Evolutionary conservation across 352 stramenopile species (phyloP).

Genomic region (Phytophthora palmivora): DNA sequence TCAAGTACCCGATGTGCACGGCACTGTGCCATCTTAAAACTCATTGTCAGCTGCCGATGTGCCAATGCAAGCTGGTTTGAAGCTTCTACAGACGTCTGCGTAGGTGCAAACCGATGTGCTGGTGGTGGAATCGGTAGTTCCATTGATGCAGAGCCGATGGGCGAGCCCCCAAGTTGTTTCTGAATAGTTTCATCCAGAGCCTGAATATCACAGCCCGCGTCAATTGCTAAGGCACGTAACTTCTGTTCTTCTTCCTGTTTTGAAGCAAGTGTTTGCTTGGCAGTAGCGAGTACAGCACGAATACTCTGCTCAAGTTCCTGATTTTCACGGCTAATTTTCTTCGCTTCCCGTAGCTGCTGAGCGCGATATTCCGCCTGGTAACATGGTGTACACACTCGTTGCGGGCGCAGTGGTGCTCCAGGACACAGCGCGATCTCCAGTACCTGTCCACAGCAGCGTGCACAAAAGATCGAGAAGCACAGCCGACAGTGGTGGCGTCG

Average conservation of each 20-base stretch:
- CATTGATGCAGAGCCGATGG: conserved; percentile 34
- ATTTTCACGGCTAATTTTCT: conserved; percentile 63
- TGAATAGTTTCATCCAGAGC: conserved; percentile 59
- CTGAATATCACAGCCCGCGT: conserved; percentile 54
- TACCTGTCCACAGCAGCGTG: conserved; percentile 48
- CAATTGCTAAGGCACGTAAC: conserved; percentile 48
- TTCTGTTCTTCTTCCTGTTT: conserved; percentile 54
- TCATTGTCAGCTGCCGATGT: conserved; percentile 75
- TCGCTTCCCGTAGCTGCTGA: conserved; percentile 57
- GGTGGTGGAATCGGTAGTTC: conserved; percentile 57
- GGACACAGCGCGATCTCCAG: conserved; percentile 70
- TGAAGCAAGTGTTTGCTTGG: conserved; percentile 37
- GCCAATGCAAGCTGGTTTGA: conserved; percentile 69
- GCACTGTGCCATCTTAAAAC: conserved; percentile 67
- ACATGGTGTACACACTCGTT: conserved; percentile 68
- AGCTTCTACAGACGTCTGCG: conserved; percentile 62
- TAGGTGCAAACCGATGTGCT: conserved; percentile 69
- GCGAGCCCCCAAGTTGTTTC: conserved; percentile 46
- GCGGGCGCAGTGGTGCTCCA: conserved; percentile 56
- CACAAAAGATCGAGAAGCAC: conserved; percentile 79
- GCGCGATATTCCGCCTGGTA: conserved; percentile 58
- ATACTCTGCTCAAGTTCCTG: conserved; percentile 67
- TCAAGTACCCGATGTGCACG: conserved; percentile 60
- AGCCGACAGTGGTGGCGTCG: conserved; percentile 79
- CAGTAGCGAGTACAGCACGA: conserved; percentile 45